Evolutionary conservation across 345 rosid genomes (phyloP), one percentile per base, ranked within the genome.

Genomic region (Moringa oleifera): DNA sequence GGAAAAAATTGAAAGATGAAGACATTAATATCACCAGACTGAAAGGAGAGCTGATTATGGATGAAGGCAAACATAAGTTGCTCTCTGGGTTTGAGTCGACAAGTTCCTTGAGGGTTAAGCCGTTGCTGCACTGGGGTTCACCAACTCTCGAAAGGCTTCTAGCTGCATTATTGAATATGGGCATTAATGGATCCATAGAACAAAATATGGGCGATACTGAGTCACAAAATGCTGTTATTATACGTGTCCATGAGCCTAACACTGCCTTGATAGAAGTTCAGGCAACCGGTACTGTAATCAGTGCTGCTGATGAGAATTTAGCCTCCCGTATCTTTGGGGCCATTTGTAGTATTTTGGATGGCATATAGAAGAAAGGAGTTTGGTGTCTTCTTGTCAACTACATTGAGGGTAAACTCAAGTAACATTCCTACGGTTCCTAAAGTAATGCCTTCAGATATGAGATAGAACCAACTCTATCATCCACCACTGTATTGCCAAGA

Each of bases 21-120:
- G 79, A 69, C 64, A 17, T 65, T 53, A 74, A 76, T 25, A 68
- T 83, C 57, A 57, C 90, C 10, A 79, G 96, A 71, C 67, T 93
- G 64, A 79, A 78, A 18, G 98, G 95, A 15, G 82, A 77, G 69
- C 72, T 93, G 4, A 7, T 67, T n/a, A 63, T 85, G 65, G 57
- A 76, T 41, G 67, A 69, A 45, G 83, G 90, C 49, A 84, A 80
- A 71, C 69, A 65, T 50, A 66, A 41, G 67, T 62, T 93, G 45
- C 68, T 82, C 62, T 50, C 73, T 2, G 72, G 75, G 31, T 53
- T 75, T 67, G 67, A 73, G 41, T 72, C 23, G 20, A 71, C 68
- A 23, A 54, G 28, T 55, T 51, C 75, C 60, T 58, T 25, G 57
- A 75, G 73, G 68, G 15, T 64, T 25, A 69, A 66, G 67, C 57